phyloP scores from a whole-genome alignment of 371 early-diverging fungal species.

The Actinomucor elegans region DNA sequence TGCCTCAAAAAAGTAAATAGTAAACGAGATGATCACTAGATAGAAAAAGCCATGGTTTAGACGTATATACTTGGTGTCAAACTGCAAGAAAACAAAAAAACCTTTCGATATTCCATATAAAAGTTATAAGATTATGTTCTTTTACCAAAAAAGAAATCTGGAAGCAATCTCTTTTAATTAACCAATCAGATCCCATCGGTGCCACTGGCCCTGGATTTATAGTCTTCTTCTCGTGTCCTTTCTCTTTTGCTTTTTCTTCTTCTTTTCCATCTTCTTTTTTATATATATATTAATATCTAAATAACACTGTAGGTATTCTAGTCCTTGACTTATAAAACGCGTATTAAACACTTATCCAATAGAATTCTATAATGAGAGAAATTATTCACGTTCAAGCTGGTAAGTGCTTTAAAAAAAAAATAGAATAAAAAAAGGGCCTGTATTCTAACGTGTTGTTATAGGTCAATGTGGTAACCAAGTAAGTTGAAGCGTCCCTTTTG shows the following conservation, averaged over 20 bases:
- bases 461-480: slow-evolving; percentile 90
- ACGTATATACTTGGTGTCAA: background rate
- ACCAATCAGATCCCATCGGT: slow-evolving; percentile 3
- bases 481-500: slow-evolving; percentile 17
- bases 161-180: background rate
- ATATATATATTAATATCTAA: background rate
- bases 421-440: too few species aligned
- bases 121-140: too few species aligned
- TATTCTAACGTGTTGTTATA: slow-evolving; percentile 6
- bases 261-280: slow-evolving; percentile 6
- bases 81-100: background rate
- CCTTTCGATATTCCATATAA: too few species aligned
- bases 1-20: background rate
- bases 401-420: slow-evolving; percentile 14
- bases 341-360: background rate
- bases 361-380: slow-evolving; percentile 86
- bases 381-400: slow-evolving; percentile 99
- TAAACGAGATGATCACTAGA: background rate
- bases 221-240: background rate
- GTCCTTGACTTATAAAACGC: background rate
- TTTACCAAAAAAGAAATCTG: slow-evolving; percentile 1
- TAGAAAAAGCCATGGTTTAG: background rate
- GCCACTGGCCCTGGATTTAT: background rate
- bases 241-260: background rate
- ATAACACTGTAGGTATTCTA: too few species aligned